Percentiles rank a stretch among this genome's conserved stretches.
These are phyloP conservation scores for Cavenderia fasciculata DNA, from an alignment of 78 protist genomes.

Conservation along the genomic window DNA sequence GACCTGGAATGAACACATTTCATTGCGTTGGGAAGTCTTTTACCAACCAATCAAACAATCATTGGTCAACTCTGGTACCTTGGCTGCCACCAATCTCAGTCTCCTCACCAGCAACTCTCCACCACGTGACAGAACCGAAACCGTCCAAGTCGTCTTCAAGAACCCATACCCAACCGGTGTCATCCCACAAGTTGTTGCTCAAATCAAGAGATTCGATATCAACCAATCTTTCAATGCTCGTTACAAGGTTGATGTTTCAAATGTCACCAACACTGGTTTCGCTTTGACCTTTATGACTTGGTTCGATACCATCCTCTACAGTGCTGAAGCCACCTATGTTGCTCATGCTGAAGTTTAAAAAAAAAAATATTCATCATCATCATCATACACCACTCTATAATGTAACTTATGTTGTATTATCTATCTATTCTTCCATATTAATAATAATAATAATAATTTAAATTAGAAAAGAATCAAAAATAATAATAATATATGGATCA, in stretches of 20 bases:
- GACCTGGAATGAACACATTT: not conserved
- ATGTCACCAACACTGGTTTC: constrained; percentile 18
- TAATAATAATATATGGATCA: too few relatives aligned
- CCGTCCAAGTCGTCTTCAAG: constrained; percentile 2
- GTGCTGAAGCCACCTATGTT: constrained; percentile 15
- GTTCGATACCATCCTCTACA: not conserved
- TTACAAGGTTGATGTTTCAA: not conserved
- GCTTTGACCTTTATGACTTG: constrained; percentile 20
- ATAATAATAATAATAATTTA: too few relatives aligned
- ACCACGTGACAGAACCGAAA: not conserved
- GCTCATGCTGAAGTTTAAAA: too few relatives aligned
- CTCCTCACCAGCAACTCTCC: not conserved
- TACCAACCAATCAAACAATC: constrained; percentile 2
- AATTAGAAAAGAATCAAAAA: too few relatives aligned
- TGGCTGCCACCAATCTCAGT: not conserved
- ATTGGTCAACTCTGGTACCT: not conserved
- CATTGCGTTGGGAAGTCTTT: constrained; percentile 11
- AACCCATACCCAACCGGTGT: not conserved
- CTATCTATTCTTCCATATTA: too few relatives aligned
- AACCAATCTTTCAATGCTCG: not conserved
- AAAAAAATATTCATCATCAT: too few relatives aligned
- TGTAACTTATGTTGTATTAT: too few relatives aligned
- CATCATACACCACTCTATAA: too few relatives aligned
- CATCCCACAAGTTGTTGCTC: constrained; percentile 6
- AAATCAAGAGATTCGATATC: not conserved